Evolutionary conservation across 257 asterid genomes (phyloP).

Genomic region (Solanum chmielewskii): DNA sequence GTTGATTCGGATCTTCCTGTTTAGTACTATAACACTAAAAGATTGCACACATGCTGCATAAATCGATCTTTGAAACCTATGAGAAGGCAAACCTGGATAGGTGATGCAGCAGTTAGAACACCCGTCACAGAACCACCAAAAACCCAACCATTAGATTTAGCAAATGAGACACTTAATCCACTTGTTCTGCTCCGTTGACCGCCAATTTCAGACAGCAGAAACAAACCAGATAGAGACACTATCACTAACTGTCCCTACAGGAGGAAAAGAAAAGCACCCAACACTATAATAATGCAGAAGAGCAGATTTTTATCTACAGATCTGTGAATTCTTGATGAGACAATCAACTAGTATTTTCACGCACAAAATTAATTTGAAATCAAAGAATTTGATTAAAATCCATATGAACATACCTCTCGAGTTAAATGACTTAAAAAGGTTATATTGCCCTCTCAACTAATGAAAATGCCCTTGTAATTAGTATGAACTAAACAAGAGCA

Average conservation of each 20-base stretch:
- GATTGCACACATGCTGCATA: background rate
- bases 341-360: background rate
- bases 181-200: slow-evolving; percentile 44
- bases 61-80: background rate
- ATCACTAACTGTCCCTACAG: slow-evolving; percentile 44
- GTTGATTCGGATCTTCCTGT: background rate
- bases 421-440: background rate
- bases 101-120: slow-evolving; percentile 36
- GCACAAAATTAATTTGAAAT: background rate
- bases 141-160: slow-evolving; percentile 50
- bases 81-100: slow-evolving; percentile 42
- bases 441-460: background rate
- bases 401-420: background rate
- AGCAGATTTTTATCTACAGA: background rate
- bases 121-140: slow-evolving; percentile 58
- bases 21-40: background rate
- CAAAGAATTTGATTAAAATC: background rate
- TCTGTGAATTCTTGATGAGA: background rate
- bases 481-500: background rate
- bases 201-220: slow-evolving; percentile 32
- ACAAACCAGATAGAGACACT: slow-evolving; percentile 48
- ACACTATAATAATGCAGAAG: background rate
- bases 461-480: background rate
- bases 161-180: slow-evolving; percentile 41
- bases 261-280: background rate